Base-by-base conservation (phyloP, 768 basidiomycete genomes). In the Dioszegia crocea region DNA sequence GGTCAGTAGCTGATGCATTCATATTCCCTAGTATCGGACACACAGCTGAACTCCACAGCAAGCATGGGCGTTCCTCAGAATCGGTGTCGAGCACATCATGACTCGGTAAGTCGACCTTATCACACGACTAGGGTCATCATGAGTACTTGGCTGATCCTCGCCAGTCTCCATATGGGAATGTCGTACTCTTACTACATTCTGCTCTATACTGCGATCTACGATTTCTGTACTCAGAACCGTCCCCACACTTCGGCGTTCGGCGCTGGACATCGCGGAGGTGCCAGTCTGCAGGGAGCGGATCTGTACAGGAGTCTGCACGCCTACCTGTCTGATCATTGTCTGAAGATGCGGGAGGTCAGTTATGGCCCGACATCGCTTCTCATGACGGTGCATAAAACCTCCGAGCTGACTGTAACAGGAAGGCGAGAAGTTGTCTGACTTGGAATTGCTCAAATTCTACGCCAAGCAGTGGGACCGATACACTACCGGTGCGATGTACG, bases 221-320 rank as follows among this genome's bases (percentile, higher is more conserved):
- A 98, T 80, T 98, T 94, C 77, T 99, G 96, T 74, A 97, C 65
- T 33, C 64, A 65, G 39, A 59, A 60, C 56, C 61, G 63, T 21
- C 47, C 67, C 2, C 38, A 41, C 17, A 33, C 26, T 5, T 17
- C 54, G 6, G 26, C 54, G 1, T 66, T 65, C 38, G 60, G 60
- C 19, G 44, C 61, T 1, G 62, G 43, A 27, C 52, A 73, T 88
- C 88, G 88, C 47, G 68, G 74, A 55, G 93, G 93, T 39, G 90
- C 92, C 47, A 93, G 92, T 79, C 75, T 97, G 77, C 94, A 94
- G 89, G 94, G 94, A 56, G 88, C 91, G 49, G 94, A 98, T 83
- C 79, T 99, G 60, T 99, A 99, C 78, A 90, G 91, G 76, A 88
- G 92, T 77, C 84, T 99, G 74, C 89, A 89, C 71, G 83, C 84